Evolutionary conservation across 139 green algal genomes (phyloP).

Genomic region (Zygnema circumcarinatum): DNA sequence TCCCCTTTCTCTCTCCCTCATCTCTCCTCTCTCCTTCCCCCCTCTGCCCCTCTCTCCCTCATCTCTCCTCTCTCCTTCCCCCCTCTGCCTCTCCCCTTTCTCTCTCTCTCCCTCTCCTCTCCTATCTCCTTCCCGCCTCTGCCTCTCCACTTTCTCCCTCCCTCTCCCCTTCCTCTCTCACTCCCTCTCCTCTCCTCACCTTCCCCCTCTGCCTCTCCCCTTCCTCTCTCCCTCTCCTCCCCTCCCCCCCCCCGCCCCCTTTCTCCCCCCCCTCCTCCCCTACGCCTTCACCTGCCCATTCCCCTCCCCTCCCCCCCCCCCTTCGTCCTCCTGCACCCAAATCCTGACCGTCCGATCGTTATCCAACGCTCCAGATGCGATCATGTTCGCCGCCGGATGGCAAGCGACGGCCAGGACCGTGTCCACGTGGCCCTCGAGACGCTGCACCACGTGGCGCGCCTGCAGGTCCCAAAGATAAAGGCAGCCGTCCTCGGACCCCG

Average conservation of each 20-base stretch:
- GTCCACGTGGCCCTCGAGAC: slow-evolving; percentile 51
- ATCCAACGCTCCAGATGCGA: slow-evolving; percentile 59
- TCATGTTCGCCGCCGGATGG: slow-evolving; percentile 57
- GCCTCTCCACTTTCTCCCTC: slow-evolving; percentile 18
- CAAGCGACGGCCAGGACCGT: slow-evolving; percentile 59
- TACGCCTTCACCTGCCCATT: neutral
- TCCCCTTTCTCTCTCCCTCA: slow-evolving; percentile 15
- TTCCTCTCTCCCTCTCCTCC: slow-evolving; percentile 3
- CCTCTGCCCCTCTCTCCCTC: neutral
- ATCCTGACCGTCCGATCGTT: slow-evolving; percentile 58
- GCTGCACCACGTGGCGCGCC: slow-evolving; percentile 51
- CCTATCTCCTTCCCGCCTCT: slow-evolving; percentile 34
- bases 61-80: neutral
- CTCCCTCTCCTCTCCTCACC: neutral
- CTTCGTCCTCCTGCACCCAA: slow-evolving; percentile 47
- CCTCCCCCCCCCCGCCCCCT: slow-evolving; percentile 3
- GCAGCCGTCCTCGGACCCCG: slow-evolving; percentile 82
- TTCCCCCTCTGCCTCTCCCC: neutral
- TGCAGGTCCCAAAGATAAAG: slow-evolving; percentile 86
- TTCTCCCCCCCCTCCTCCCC: neutral
- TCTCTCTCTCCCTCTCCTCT: slow-evolving; percentile 11
- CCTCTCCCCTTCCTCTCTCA: neutral
- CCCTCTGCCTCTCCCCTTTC: neutral
- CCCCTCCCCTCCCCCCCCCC: neutral
- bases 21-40: slow-evolving; percentile 11